Conservation (phyloP, 2,329 filamentous ascomycete species). For the Nemania abortiva region DNA sequence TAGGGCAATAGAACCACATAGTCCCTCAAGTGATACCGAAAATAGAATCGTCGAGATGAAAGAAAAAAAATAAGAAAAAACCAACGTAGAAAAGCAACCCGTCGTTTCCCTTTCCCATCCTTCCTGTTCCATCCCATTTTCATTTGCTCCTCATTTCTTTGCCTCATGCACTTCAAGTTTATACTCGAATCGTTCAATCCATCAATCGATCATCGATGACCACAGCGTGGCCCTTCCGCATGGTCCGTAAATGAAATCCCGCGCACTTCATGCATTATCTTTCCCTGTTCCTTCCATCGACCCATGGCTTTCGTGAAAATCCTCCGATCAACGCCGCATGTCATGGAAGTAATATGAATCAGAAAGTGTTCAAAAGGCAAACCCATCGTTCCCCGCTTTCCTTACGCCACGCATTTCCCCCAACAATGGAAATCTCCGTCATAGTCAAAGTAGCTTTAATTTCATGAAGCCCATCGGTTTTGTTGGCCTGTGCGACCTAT, state of each 20-base stretch:
- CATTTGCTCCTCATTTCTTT: constrained; percentile 30
- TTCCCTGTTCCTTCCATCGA: constrained; percentile 24
- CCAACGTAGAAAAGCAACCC: constrained; percentile 12
- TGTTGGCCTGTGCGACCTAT: constrained; percentile 48
- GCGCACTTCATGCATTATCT: constrained; percentile 16
- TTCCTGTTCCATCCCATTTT: constrained; percentile 28
- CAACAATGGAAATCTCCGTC: constrained; percentile 28
- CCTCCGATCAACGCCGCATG: constrained; percentile 35
- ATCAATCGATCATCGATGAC: constrained; percentile 29
- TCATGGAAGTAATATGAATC: constrained; percentile 33
- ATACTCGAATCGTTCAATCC: constrained; percentile 26
- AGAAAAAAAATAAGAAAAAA: constrained; percentile 12
- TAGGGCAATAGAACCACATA: constrained; percentile 14
- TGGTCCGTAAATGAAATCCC: constrained; percentile 3
- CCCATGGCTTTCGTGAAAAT: constrained; percentile 23
- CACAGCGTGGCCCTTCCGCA: not conserved
- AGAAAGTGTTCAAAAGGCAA: constrained; percentile 30
- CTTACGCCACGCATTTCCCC: constrained; percentile 38
- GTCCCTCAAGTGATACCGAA: constrained; percentile 10
- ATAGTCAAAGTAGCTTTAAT: constrained; percentile 14
- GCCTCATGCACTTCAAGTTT: constrained; percentile 25
- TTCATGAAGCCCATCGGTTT: constrained; percentile 48
- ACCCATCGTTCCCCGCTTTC: constrained; percentile 34
- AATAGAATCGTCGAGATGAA: constrained; percentile 2
- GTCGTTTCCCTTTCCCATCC: constrained; percentile 23